Evolutionary conservation across 129 eudicot species (phyloP).

Genomic region (Tagetes patula): DNA sequence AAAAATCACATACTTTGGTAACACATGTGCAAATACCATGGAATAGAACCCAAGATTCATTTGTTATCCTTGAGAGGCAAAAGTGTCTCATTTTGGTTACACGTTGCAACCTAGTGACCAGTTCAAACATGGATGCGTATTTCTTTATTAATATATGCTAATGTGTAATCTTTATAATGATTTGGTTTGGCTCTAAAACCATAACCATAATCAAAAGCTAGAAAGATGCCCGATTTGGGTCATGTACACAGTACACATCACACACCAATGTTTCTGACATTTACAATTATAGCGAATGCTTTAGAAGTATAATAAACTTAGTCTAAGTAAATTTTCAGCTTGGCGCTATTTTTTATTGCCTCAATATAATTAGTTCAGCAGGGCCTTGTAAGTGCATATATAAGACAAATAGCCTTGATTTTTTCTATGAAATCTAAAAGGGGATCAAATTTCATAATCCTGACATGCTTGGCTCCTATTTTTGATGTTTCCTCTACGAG

Average conservation of each 20-base stretch:
- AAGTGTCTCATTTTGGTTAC: not conserved
- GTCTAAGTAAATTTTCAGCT: not conserved
- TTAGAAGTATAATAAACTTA: not conserved
- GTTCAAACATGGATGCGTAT: not conserved
- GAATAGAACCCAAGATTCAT: not conserved
- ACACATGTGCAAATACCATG: not conserved
- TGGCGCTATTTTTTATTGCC: not conserved
- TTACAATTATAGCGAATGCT: not conserved
- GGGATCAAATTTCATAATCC: not conserved
- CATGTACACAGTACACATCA: not conserved
- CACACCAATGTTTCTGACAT: not conserved
- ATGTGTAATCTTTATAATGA: not conserved
- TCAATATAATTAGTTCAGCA: not conserved
- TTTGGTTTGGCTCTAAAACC: not conserved
- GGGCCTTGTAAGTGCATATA: not conserved
- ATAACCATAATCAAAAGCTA: not conserved
- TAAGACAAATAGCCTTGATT: not conserved
- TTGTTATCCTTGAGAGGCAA: not conserved
- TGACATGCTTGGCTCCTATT: not conserved
- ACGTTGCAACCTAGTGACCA: not conserved
- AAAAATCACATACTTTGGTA: constrained; percentile 8
- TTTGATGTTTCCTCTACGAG: not conserved
- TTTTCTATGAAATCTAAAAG: not conserved
- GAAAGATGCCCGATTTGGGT: not conserved
- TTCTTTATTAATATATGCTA: not conserved